Percentiles rank a stretch among this genome's conserved stretches.
These are phyloP conservation scores for Aechmea fasciata DNA, from an alignment of 176 grass and related monocot genomes.

Conservation along the genomic window DNA sequence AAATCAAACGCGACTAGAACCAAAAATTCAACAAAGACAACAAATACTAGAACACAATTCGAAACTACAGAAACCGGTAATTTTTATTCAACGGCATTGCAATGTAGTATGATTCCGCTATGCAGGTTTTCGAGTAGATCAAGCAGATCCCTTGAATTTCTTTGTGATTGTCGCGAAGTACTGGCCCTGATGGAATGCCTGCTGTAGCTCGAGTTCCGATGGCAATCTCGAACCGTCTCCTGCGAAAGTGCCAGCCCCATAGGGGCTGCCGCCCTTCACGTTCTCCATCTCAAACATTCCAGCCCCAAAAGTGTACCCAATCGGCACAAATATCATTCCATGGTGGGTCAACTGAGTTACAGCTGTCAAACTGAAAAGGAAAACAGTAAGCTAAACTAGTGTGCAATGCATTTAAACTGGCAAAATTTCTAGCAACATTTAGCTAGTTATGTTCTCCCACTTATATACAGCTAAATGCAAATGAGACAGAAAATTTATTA, in stretches of 20 bases:
- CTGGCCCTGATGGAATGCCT: neutral
- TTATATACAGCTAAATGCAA: too few species aligned
- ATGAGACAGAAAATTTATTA: too few species aligned
- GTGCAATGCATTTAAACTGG: neutral
- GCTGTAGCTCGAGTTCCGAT: neutral
- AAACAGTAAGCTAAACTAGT: neutral
- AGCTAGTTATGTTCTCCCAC: neutral
- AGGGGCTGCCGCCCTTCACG: neutral
- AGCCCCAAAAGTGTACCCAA: slow-evolving; percentile 1
- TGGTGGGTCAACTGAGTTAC: neutral
- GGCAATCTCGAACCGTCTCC: neutral
- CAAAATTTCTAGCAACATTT: neutral
- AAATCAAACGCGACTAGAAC: too few species aligned
- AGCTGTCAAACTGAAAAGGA: slow-evolving; percentile 1
- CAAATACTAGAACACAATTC: too few species aligned
- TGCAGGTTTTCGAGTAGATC: neutral
- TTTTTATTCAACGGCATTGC: too few species aligned
- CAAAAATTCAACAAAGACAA: too few species aligned
- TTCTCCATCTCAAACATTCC: slow-evolving; percentile 3
- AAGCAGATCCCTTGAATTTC: slow-evolving; percentile 1
- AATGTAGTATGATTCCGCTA: too few species aligned
- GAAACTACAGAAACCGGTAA: too few species aligned
- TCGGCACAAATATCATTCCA: neutral
- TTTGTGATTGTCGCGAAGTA: neutral
- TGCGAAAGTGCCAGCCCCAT: neutral